Conservation (phyloP, 208 protist genomes). For the Trichomonas vaginalis region DNA sequence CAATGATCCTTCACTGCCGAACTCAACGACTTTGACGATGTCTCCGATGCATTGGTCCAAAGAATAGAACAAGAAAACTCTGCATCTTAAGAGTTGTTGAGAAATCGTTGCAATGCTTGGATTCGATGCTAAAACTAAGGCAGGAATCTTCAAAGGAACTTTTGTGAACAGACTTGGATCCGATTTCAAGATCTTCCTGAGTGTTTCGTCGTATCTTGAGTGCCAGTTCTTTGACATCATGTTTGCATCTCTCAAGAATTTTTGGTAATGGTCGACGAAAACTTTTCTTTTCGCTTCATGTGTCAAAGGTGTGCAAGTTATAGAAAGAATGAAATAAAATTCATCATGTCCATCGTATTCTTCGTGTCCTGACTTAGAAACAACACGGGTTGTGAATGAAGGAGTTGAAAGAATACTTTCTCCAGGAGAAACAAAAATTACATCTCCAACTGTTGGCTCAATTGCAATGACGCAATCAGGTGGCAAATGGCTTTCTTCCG, state of each 20-base stretch:
- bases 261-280: background rate
- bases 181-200: background rate
- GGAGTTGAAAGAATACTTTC: background rate
- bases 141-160: background rate
- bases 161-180: background rate
- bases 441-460: background rate
- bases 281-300: background rate
- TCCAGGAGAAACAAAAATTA: background rate
- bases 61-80: background rate
- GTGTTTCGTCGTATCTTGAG: background rate
- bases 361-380: background rate
- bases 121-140: background rate
- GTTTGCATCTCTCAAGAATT: background rate
- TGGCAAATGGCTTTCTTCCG: background rate
- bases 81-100: background rate
- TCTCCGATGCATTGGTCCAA: background rate
- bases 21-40: background rate
- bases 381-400: background rate
- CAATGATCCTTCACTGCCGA: background rate
- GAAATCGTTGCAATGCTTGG: background rate
- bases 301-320: background rate
- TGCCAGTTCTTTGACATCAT: background rate
- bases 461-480: background rate
- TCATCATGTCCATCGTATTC: background rate
- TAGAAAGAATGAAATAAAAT: background rate